phyloP scores from a whole-genome alignment of 331 rosid species.

The Cydonia oblonga region DNA sequence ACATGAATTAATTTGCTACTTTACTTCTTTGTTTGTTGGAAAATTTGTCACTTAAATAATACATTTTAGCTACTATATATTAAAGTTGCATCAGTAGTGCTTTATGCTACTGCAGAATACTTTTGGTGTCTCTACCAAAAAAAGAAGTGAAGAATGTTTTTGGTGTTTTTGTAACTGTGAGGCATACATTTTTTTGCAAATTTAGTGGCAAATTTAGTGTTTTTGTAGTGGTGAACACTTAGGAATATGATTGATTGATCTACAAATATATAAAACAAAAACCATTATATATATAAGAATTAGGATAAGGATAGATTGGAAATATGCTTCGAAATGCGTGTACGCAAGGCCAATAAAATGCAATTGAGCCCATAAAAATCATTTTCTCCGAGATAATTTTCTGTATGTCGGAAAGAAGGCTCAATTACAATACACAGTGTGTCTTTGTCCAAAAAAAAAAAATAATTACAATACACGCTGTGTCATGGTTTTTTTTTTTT shows the following conservation, averaged over 20 bases:
- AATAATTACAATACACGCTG: too few species aligned
- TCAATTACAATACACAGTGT: too few species aligned
- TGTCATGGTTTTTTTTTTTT: too few species aligned
- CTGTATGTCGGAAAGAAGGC: too few species aligned
- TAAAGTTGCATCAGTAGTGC: not conserved
- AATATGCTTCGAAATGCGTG: constrained; percentile 23
- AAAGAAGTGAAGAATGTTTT: not conserved
- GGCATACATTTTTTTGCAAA: too few species aligned
- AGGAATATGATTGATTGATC: constrained; percentile 12
- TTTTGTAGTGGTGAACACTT: not conserved
- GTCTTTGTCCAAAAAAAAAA: too few species aligned
- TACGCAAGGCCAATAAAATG: constrained; percentile 13
- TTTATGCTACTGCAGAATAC: not conserved
- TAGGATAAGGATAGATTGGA: constrained; percentile 23
- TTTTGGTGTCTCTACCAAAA: not conserved
- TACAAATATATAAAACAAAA: constrained; percentile 13
- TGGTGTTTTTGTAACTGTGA: too few species aligned
- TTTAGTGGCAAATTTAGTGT: too few species aligned
- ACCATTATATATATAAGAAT: not conserved
- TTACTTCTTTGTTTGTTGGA: not conserved
- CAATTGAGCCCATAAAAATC: constrained; percentile 6
- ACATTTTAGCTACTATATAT: not conserved
- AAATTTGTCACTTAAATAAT: not conserved
- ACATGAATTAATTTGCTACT: not conserved
- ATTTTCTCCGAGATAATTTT: not conserved